Percentiles rank a stretch among this genome's conserved stretches.
phyloP scores from a whole-genome alignment of 805 yeast genomes.

The Zygosaccharomyces lentus region DNA sequence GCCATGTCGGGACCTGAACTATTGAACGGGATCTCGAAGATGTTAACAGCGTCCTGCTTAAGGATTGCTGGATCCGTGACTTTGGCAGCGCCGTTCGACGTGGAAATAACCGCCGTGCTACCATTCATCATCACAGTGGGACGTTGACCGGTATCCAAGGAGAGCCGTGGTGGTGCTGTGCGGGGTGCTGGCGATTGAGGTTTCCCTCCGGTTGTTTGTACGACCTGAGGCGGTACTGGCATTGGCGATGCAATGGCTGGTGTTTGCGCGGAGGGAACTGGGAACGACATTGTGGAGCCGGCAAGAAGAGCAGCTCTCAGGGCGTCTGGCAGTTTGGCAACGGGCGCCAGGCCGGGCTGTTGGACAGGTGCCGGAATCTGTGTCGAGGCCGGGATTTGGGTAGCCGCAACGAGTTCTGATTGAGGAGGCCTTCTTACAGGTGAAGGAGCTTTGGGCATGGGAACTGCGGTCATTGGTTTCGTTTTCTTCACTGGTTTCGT shows the following conservation, averaged over 20 bases:
- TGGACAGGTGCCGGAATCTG: neutral
- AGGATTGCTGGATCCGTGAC: slow-evolving; percentile 8
- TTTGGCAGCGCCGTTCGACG: neutral
- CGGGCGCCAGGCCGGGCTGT: neutral
- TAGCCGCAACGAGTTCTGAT: neutral
- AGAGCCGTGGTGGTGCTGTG: slow-evolving; percentile 3
- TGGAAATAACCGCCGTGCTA: neutral
- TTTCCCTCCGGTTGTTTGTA: neutral
- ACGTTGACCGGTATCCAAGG: slow-evolving; percentile 2
- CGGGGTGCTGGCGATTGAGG: neutral
- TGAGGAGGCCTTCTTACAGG: neutral
- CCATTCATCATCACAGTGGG: slow-evolving; percentile 1
- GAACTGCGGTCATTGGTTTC: slow-evolving; percentile 16
- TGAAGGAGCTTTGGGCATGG: slow-evolving; percentile 1
- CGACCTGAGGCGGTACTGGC: neutral
- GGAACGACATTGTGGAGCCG: neutral
- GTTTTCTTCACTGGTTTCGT: neutral
- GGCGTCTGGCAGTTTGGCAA: neutral
- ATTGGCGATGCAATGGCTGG: neutral
- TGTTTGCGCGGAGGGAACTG: neutral
- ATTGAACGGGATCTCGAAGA: slow-evolving; percentile 28
- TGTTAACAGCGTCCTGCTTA: slow-evolving; percentile 28
- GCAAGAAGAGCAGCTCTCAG: neutral
- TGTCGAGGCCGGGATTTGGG: neutral
- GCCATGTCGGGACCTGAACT: slow-evolving; percentile 27